Percentiles rank a stretch among this genome's conserved stretches.
These are phyloP conservation scores for Juglanconis oblonga DNA, from an alignment of 2,329 filamentous ascomycete genomes.

Conservation along the genomic window DNA sequence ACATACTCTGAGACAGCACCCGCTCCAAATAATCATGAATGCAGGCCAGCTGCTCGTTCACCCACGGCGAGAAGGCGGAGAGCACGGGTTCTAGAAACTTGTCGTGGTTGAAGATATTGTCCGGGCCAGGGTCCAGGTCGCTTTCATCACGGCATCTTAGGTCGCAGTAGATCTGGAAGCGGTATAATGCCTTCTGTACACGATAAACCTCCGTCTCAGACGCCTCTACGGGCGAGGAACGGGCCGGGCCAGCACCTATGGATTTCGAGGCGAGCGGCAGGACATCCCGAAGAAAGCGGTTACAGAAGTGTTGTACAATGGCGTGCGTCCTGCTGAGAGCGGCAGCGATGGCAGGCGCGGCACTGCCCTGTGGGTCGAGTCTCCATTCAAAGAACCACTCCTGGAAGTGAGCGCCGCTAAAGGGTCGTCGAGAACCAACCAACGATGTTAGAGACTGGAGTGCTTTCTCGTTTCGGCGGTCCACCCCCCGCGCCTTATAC, in stretches of 20 bases:
- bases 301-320: not conserved
- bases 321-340: not conserved
- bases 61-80: not conserved
- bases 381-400: not conserved
- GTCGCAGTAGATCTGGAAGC: constrained; percentile 2
- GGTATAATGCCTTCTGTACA: not conserved
- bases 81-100: not conserved
- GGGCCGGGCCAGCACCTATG: not conserved
- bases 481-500: not conserved
- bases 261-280: not conserved
- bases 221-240: not conserved
- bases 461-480: not conserved
- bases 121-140: not conserved
- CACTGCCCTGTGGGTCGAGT: not conserved
- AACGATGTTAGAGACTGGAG: not conserved
- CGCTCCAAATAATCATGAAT: constrained; percentile 2
- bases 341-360: too few relatives aligned
- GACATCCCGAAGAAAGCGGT: not conserved
- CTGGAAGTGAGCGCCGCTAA: not conserved
- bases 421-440: too few relatives aligned
- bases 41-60: constrained; percentile 6
- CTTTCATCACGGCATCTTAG: not conserved
- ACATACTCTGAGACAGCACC: not conserved
- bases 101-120: not conserved
- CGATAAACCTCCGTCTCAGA: not conserved